These are phyloP conservation scores for Pyrenophora teres DNA, from an alignment of 2,329 filamentous ascomycete species.

Conservation along the genomic window DNA sequence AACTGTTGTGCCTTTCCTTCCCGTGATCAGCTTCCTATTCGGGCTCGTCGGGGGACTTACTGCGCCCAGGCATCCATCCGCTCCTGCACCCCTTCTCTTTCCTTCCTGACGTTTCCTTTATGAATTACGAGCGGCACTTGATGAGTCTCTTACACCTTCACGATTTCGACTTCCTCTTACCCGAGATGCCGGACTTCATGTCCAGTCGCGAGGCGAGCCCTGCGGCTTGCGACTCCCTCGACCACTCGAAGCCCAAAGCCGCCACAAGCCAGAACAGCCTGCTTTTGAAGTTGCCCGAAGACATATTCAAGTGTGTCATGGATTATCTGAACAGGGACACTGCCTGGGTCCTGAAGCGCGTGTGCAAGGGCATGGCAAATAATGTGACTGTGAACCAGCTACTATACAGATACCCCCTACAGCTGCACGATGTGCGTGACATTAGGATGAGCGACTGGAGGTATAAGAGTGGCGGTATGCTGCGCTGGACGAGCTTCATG, in stretches of 20 bases:
- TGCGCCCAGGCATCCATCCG: slow-evolving; percentile 6
- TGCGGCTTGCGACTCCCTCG: slow-evolving; percentile 23
- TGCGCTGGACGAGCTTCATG: slow-evolving; percentile 41
- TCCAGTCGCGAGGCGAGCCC: slow-evolving; percentile 36
- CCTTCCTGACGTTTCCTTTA: slow-evolving; percentile 1
- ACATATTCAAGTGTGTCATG: slow-evolving; percentile 44
- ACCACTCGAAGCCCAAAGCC: slow-evolving; percentile 19
- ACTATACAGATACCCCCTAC: slow-evolving; percentile 42
- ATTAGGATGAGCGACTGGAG: slow-evolving; percentile 43
- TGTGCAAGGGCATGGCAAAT: slow-evolving; percentile 39
- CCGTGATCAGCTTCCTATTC: neutral
- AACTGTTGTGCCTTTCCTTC: neutral
- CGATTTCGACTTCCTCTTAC: slow-evolving; percentile 29
- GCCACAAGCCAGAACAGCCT: slow-evolving; percentile 24
- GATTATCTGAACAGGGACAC: slow-evolving; percentile 43
- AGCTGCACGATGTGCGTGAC: slow-evolving; percentile 37
- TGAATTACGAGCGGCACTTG: slow-evolving; percentile 16
- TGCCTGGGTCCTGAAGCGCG: slow-evolving; percentile 41
- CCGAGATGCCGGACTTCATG: slow-evolving; percentile 20
- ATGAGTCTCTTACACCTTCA: slow-evolving; percentile 27
- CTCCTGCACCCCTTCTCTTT: neutral
- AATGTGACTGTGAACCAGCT: slow-evolving; percentile 39
- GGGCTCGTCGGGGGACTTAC: neutral
- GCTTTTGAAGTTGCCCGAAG: slow-evolving; percentile 42
- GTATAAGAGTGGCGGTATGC: slow-evolving; percentile 31